Evolutionary conservation across 352 stramenopile species (phyloP).

Genomic region (Phytophthora meadii): DNA sequence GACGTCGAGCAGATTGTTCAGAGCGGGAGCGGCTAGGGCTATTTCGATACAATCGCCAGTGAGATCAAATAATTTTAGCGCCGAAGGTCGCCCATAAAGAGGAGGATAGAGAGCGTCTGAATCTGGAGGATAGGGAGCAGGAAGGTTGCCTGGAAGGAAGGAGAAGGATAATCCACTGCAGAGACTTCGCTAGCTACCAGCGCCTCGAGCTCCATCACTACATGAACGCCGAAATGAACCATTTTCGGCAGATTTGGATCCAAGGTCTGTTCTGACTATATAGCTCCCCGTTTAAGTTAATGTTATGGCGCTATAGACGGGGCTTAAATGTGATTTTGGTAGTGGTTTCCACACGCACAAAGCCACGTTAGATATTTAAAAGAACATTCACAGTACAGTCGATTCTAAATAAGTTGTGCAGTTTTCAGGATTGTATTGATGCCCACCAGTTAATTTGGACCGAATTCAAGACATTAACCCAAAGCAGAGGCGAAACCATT

Average conservation of each 20-base stretch:
- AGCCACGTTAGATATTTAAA: slow-evolving; percentile 7
- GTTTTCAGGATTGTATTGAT: background rate
- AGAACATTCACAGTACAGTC: background rate
- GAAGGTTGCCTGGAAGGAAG: background rate
- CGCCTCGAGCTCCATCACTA: too few species aligned
- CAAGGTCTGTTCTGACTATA: background rate
- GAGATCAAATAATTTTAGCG: slow-evolving; percentile 10
- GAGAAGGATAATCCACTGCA: background rate
- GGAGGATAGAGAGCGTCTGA: too few species aligned
- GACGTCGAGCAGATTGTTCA: slow-evolving; percentile 36
- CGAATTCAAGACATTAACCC: background rate
- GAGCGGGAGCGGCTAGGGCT: too few species aligned
- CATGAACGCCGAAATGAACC: too few species aligned
- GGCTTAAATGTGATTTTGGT: background rate
- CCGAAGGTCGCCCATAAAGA: slow-evolving; percentile 6
- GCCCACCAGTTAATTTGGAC: background rate
- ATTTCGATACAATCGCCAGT: slow-evolving; percentile 1
- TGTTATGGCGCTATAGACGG: background rate
- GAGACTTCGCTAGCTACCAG: too few species aligned
- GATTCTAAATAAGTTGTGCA: background rate
- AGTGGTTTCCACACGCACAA: background rate
- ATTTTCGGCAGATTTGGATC: too few species aligned
- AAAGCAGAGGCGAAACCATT: background rate
- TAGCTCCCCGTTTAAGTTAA: slow-evolving; percentile 10
- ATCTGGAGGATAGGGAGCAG: background rate